Base-by-base conservation (phyloP, 2,329 filamentous ascomycete genomes). In the Juglanconis juglandina region DNA sequence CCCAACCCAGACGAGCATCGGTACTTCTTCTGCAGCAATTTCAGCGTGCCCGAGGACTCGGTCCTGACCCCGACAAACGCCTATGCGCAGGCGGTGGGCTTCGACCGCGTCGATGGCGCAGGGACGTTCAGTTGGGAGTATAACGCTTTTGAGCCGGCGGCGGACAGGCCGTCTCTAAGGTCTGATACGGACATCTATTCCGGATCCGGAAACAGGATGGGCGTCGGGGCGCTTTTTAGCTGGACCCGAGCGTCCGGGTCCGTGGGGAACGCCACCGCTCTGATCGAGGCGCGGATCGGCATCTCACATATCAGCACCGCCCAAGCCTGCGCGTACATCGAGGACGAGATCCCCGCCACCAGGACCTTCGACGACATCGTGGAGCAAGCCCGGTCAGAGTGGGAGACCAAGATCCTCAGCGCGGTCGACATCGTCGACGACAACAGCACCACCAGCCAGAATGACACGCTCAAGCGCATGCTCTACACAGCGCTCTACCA, bases 401-500 rank as follows among this genome's bases (percentile, higher is more conserved):
- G 58, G 58, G 58, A 60, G 33, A 35, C 53, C 6, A 60, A 47
- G 13, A 41, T 60, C 30, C 58, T 60, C 33, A 24, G 58, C 53
- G 55, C 58, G 4, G n/a, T 60, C 10, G 53, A 56, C 39, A 39
- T 60, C 24, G 47, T 60, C 41, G 52, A 47, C 13, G 47, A 49
- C 33, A 52, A 35, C 24, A 47, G 44, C 33, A 47, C 47, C 4
- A 42, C 54, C 5, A 33, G 52, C 9, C 58, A 52, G 58, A 60
- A 60, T 9, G 33, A 46, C 39, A 60, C 58, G 4, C 7, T 60
- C 2, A 60, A 56, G 47, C 47, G 35, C n/a, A 60, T 82, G 24
- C 67, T 84, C 4, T 84, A 84, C 66, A 78, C 79, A 1, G 79
- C 77, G 4, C 67, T 85, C 4, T 83, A 83, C 63, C 80, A 81